A percentile compares a stretch with the other conserved stretches of the same genome.
Evolutionary conservation across 768 basidiomycete species (phyloP).

Genomic region (Phylloporus rhodoxanthus): DNA sequence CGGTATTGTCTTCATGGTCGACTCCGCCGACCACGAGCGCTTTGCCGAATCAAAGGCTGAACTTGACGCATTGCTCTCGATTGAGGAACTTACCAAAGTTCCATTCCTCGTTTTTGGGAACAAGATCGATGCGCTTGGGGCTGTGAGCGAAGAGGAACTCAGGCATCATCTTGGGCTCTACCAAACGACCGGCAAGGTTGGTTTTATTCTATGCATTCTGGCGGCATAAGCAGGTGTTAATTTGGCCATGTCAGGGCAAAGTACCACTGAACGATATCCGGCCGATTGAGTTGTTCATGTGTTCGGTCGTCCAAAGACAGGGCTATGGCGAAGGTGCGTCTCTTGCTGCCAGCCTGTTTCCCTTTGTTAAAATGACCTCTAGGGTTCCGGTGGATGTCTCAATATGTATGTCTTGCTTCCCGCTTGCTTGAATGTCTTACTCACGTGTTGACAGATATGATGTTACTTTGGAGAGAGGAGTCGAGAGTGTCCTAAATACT

Average conservation of each 20-base stretch:
- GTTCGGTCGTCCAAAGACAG: conserved; percentile 97
- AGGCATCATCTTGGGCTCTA: conserved; percentile 92
- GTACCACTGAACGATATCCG: conserved; percentile 94
- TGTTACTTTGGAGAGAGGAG: background rate
- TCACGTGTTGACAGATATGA: conserved; percentile 24
- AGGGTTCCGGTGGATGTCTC: conserved; percentile 95
- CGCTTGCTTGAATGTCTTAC: background rate
- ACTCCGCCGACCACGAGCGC: conserved; percentile 94
- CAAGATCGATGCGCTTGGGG: conserved; percentile 98
- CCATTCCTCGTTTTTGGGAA: conserved; percentile 98
- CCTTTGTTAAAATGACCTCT: conserved; percentile 2
- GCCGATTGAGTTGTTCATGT: conserved; percentile 99
- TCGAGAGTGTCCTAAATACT: conserved; percentile 11
- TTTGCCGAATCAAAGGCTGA: conserved; percentile 96
- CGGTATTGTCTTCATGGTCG: conserved; percentile 97
- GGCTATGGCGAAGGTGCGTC: conserved; percentile 90
- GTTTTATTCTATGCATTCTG: background rate
- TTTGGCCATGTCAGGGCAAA: conserved; percentile 63
- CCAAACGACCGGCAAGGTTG: conserved; percentile 99
- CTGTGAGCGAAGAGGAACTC: conserved; percentile 95
- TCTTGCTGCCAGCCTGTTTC: background rate
- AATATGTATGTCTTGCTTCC: conserved; percentile 66
- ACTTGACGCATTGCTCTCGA: conserved; percentile 90
- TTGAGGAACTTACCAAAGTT: conserved; percentile 92
- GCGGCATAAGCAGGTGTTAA: conserved; percentile 3